phyloP scores from a whole-genome alignment of 176 grass and related monocot species.

The Rhynchospora breviuscula region DNA sequence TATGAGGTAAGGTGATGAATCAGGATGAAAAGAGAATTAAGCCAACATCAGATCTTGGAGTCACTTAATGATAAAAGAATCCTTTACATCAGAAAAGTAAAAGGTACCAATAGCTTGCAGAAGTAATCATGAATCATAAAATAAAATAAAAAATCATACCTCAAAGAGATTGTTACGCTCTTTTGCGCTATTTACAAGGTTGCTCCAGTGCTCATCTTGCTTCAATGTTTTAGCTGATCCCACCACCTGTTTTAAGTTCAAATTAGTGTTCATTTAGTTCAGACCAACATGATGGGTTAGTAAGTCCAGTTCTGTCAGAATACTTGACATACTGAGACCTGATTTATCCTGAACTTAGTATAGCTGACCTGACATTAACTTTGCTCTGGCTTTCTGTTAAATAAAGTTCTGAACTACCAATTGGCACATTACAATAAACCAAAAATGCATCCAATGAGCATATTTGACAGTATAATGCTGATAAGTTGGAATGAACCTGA shows the following conservation, averaged over 20 bases:
- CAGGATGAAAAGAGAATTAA: background rate
- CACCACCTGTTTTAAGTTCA: constrained; percentile 42
- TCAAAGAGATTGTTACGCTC: constrained; percentile 49
- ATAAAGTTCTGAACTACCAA: background rate
- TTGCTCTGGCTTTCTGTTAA: background rate
- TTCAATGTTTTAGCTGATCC: constrained; percentile 81
- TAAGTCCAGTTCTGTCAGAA: background rate
- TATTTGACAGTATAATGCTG: background rate
- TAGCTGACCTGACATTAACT: background rate
- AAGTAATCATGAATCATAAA: background rate
- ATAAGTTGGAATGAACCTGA: background rate
- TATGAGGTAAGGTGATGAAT: background rate
- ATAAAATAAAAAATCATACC: constrained; percentile 28
- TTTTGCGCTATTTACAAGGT: constrained; percentile 78
- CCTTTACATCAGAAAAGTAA: background rate
- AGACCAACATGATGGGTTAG: background rate
- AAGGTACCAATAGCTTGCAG: background rate
- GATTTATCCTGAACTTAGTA: constrained; percentile 2
- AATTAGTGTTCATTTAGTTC: background rate
- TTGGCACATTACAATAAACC: background rate
- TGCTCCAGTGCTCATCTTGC: constrained; percentile 84
- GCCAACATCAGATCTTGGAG: background rate
- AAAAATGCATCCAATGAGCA: background rate
- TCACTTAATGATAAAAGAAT: background rate
- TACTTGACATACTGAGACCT: background rate